Conservation (phyloP, 345 rosid species). For the Lumnitzera racemosa region DNA sequence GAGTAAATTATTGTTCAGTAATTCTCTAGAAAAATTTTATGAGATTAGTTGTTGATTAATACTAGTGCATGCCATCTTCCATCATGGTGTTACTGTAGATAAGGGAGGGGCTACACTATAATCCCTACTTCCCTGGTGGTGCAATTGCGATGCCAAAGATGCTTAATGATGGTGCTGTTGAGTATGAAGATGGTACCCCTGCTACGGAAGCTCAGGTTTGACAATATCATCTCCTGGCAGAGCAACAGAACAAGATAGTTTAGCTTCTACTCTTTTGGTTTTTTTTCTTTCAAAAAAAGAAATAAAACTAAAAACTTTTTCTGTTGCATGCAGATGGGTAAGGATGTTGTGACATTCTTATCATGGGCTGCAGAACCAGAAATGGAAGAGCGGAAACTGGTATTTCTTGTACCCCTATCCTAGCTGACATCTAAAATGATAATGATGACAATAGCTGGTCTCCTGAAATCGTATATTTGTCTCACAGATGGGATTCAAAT, state of each 20-base stretch:
- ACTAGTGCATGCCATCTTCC: background rate
- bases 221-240: background rate
- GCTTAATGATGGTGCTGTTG: constrained; percentile 95
- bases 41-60: background rate
- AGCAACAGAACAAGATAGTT: background rate
- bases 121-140: constrained; percentile 98
- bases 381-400: constrained; percentile 99
- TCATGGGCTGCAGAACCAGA: constrained; percentile 99
- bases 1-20: too few relatives aligned
- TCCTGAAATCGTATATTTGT: background rate
- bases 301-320: constrained; percentile 5
- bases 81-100: constrained; percentile 35
- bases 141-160: constrained; percentile 99
- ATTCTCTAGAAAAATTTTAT: too few relatives aligned
- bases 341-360: constrained; percentile 86
- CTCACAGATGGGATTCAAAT: constrained; percentile 97
- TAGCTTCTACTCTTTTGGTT: constrained; percentile 3
- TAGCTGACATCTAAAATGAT: background rate
- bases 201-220: constrained; percentile 97
- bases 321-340: constrained; percentile 75
- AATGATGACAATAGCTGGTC: background rate
- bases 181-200: constrained; percentile 96
- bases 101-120: constrained; percentile 90
- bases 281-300: background rate
- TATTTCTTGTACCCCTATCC: constrained; percentile 14